Evolutionary conservation across 169 alveolate genomes (phyloP).

Genomic region (Cryptosporidium tyzzeri): DNA sequence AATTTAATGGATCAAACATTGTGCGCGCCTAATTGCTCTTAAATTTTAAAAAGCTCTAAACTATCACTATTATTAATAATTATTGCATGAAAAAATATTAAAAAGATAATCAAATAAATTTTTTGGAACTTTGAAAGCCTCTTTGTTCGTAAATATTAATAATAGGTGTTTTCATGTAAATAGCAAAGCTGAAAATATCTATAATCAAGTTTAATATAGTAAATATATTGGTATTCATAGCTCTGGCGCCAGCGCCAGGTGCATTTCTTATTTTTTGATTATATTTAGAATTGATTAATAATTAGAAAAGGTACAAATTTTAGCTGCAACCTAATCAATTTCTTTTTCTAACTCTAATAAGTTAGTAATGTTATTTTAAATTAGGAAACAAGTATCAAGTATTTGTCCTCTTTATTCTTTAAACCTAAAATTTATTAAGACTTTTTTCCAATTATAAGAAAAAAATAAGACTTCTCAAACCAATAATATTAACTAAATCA

Average conservation of each 20-base stretch:
- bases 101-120: background rate
- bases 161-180: background rate
- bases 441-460: too few relatives aligned
- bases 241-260: conserved; percentile 1
- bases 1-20: background rate
- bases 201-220: background rate
- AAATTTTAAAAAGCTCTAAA: background rate
- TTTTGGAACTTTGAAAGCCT: background rate
- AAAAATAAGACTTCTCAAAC: background rate
- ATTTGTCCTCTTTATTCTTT: too few relatives aligned
- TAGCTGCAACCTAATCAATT: background rate
- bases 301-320: background rate
- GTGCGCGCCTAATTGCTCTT: background rate
- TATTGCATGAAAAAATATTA: background rate
- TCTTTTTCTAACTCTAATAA: too few relatives aligned
- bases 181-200: background rate
- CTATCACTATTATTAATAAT: background rate
- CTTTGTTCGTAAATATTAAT: background rate
- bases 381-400: too few relatives aligned
- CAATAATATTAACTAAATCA: background rate
- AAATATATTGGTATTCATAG: background rate
- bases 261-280: conserved; percentile 1
- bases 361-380: background rate
- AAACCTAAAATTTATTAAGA: too few relatives aligned
- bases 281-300: background rate